Base-by-base conservation (phyloP, 768 basidiomycete species). In the Dacryopinax spathularia region DNA sequence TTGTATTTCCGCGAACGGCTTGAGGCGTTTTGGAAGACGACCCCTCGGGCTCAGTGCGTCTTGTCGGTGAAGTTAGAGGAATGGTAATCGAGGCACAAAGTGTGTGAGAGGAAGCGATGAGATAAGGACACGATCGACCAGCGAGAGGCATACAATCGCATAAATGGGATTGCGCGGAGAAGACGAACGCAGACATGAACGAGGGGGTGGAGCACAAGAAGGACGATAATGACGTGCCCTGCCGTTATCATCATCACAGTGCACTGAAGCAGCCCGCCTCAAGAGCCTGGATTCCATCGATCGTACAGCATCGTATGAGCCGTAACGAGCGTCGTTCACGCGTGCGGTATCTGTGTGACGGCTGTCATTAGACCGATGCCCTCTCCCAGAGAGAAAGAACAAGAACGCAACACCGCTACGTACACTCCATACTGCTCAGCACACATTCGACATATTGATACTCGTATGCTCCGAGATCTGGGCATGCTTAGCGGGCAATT, bases 401-500 rank as follows among this genome's bases (percentile, higher is more conserved):
- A 33, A 16, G 22, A 18, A 81, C 91, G 69, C 70, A 95, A 91
- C 92, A 84, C 77, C 93, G 91, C 77, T 99, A 96, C 43, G 89
- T 89, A 62, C 95, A 78, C 74, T 93, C 92, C 67, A 99, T 89
- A 67, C 82, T 89, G 79, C 86, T 83, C 67, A 99, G 75, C 82
- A 92, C 25, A 87, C 87, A 67, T 84, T 91, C 64, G 98, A 77
- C 63, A 90, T 84, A 77, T 91, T 97, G 61, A 97, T 87, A 62
- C 83, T 89, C 27, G 96, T 97, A 68, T 98, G 96, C 65, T 97
- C 94, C 13, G 87, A 78, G 35, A 99, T 84, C 73, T 91, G 89
- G 13, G 86, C 86, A 2, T 88, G 82, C 73, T 92, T 94, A 9
- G 88, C 90, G 1, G 93, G 89, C 1, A 91, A 81, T 70, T 92